Base-by-base conservation (phyloP, 805 yeast genomes). In the Candida andamanensis region DNA sequence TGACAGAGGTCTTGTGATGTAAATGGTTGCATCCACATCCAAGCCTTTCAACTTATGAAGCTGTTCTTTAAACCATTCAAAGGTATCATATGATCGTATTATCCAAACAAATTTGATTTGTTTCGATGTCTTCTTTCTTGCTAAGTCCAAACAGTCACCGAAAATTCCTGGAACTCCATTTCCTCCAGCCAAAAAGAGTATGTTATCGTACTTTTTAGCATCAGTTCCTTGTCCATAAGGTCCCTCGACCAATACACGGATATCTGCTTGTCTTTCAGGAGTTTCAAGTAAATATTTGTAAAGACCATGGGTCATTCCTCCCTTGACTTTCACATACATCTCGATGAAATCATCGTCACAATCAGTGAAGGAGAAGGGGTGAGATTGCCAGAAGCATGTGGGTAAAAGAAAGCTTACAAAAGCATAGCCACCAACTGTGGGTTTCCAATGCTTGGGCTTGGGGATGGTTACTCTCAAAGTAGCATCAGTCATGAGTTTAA, bases 171-270 rank as follows among this genome's bases (percentile, higher is more conserved):
- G 78, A 29, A 83, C 60, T 30, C 90, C 92, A 30, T 76, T 76
- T 24, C 90, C 89, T 29, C 85, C 87, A 7, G 86, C 79, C n/a
- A 81, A 39, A 25, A 79, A 64, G 4, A 79, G 62, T 4, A 77
- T 70, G 35, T 70, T 68, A 28, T 74, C 69, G 45, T 69, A 79
- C 24, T 61, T 58, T 15, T 60, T 53, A 12, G 74, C 54, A 2
- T 78, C 70, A 4, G 71, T 48, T 3, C 67, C 42, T 21, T 63
- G 59, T 3, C 87, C 84, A 46, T 82, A 82, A 1, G 89, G 86
- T 1, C 89, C 89, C 35, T 56, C 60, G n/a, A 55, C 43, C 6
- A 56, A 53, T 6, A 56, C 54, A 20, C 52, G 37, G 26, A 56
- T 47, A 11, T 33, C 21, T 4, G 38, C 33, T 8, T 33, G 28